These are phyloP conservation scores for Quercus tomentella DNA, from an alignment of 331 rosid genomes.

Conservation along the genomic window DNA sequence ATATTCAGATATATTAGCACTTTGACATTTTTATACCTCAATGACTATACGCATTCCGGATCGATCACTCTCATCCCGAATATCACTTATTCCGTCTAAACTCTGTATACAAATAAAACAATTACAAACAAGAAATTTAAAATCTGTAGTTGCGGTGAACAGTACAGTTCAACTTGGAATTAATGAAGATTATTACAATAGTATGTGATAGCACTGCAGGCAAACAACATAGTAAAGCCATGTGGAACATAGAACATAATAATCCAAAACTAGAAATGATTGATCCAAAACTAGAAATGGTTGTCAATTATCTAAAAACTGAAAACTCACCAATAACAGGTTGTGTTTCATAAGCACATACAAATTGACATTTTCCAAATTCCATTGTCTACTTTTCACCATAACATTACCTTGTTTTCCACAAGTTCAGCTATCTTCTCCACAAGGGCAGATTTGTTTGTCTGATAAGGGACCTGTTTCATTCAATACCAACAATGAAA, in stretches of 20 bases:
- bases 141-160: not conserved
- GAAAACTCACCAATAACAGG: not conserved
- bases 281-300: not conserved
- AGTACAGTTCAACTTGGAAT: not conserved
- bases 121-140: not conserved
- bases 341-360: not conserved
- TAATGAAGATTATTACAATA: not conserved
- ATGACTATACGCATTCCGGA: conserved; percentile 94
- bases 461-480: conserved; percentile 86
- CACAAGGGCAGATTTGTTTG: conserved; percentile 85
- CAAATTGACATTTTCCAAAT: conserved; percentile 2
- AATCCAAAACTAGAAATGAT: not conserved
- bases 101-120: conserved; percentile 38
- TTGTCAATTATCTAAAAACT: not conserved
- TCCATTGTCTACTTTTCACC: not conserved
- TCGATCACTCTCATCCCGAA: conserved; percentile 96
- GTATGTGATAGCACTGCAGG: not conserved
- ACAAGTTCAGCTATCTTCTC: conserved; percentile 97
- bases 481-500: conserved; percentile 23
- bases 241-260: not conserved
- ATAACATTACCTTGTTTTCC: conserved; percentile 69
- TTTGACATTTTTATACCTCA: conserved; percentile 52
- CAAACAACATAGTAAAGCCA: not conserved
- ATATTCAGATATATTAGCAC: not conserved
- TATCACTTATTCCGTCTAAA: conserved; percentile 90